Conservation (phyloP, 2,329 filamentous ascomycete species). For the Nemania bipapillata region DNA sequence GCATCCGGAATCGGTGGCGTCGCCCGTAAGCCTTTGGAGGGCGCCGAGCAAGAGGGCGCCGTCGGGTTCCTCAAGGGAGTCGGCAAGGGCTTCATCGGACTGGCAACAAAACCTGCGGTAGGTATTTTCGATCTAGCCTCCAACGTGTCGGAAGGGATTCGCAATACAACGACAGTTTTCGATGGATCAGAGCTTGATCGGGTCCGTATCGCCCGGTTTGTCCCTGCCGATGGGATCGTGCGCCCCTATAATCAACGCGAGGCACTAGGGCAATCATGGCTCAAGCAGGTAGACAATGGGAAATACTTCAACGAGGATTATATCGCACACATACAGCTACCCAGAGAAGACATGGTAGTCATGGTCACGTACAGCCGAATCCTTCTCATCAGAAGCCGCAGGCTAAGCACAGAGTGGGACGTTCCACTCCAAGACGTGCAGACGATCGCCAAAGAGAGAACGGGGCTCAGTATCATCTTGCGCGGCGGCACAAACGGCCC, state of each 20-base stretch:
- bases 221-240: constrained; percentile 91
- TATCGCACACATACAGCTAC: constrained; percentile 93
- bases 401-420: constrained; percentile 92
- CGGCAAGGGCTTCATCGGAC: constrained; percentile 89
- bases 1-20: constrained; percentile 94
- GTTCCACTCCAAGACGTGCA: constrained; percentile 95
- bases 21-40: constrained; percentile 91
- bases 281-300: constrained; percentile 97
- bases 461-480: constrained; percentile 86
- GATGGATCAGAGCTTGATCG: constrained; percentile 94
- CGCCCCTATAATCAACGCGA: constrained; percentile 94
- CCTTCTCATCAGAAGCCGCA: constrained; percentile 87
- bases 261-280: constrained; percentile 96
- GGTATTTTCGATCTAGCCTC: constrained; percentile 96
- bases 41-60: constrained; percentile 93
- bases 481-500: constrained; percentile 93
- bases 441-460: constrained; percentile 96
- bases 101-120: constrained; percentile 97
- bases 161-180: constrained; percentile 98
- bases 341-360: constrained; percentile 85
- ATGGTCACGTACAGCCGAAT: constrained; percentile 90
- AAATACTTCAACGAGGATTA: constrained; percentile 98
- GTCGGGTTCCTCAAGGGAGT: constrained; percentile 97
- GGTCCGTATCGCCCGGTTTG: constrained; percentile 90
- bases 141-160: constrained; percentile 95